A percentile compares a stretch with the other conserved stretches of the same genome.
Conservation (phyloP, 202 grass and related monocot species). For the Carex sylvatica region DNA sequence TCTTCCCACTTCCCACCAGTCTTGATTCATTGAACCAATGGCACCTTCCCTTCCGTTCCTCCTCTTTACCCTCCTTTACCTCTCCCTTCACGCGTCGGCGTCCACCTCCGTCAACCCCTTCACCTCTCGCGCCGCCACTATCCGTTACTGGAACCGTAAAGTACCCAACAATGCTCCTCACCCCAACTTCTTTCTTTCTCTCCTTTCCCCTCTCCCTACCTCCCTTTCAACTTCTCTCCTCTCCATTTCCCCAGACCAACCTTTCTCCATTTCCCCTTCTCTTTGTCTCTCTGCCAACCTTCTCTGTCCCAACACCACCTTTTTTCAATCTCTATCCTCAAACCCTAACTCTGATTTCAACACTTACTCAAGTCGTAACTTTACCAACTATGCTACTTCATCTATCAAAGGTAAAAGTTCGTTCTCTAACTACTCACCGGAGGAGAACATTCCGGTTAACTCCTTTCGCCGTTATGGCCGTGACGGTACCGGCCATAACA, state of each 20-base stretch:
- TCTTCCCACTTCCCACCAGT: no score
- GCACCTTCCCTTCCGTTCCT: not conserved
- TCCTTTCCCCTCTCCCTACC: slow-evolving; percentile 77
- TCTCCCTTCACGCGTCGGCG: not conserved
- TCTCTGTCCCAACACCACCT: slow-evolving; percentile 33
- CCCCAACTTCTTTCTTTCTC: slow-evolving; percentile 75
- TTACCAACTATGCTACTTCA: slow-evolving; percentile 66
- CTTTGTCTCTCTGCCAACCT: slow-evolving; percentile 47
- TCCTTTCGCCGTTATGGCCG: slow-evolving; percentile 72
- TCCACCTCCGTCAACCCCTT: slow-evolving; percentile 59
- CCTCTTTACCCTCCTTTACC: not conserved
- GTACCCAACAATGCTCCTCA: slow-evolving; percentile 84
- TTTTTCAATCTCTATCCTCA: not conserved
- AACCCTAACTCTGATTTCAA: slow-evolving; percentile 30
- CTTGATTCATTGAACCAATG: no score
- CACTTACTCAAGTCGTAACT: slow-evolving; percentile 58
- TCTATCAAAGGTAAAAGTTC: slow-evolving; percentile 32
- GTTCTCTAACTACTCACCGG: slow-evolving; percentile 52
- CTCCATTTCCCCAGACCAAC: not conserved
- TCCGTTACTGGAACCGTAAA: slow-evolving; percentile 95
- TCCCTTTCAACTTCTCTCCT: slow-evolving; percentile 42
- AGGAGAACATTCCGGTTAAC: slow-evolving; percentile 60
- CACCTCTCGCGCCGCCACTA: slow-evolving; percentile 77
- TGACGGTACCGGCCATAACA: slow-evolving; percentile 28
- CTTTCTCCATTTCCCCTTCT: slow-evolving; percentile 34